These are phyloP conservation scores for Macrocybe gigantea DNA, from an alignment of 768 basidiomycete genomes.

Conservation along the genomic window DNA sequence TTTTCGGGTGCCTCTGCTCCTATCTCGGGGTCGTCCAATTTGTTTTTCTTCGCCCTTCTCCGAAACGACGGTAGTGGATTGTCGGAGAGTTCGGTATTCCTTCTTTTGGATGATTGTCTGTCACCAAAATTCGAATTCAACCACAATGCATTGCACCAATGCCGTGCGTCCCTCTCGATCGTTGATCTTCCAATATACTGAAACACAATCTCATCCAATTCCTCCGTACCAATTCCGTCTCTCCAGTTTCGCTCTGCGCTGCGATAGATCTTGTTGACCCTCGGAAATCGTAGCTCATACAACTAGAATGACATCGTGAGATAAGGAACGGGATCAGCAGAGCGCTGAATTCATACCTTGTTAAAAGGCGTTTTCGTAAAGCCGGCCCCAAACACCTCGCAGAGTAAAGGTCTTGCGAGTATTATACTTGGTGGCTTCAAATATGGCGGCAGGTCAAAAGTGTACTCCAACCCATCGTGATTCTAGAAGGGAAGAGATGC, in stretches of 20 bases:
- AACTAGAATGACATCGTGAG: conserved; percentile 34
- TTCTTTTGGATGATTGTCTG: no score
- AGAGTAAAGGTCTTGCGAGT: conserved; percentile 56
- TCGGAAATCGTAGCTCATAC: conserved; percentile 82
- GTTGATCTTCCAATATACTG: conserved; percentile 48
- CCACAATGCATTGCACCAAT: conserved; percentile 31
- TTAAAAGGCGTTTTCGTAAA: conserved; percentile 65
- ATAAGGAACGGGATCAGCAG: conserved; percentile 1
- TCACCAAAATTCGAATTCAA: conserved; percentile 17
- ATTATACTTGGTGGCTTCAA: conserved; percentile 50
- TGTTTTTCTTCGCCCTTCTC: no score
- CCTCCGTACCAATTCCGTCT: conserved; percentile 42
- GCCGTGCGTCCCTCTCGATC: conserved; percentile 42
- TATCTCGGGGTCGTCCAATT: no score
- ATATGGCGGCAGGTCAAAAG: conserved; percentile 41
- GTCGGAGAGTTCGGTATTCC: no score
- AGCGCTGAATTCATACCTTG: conserved; percentile 30
- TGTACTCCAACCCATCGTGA: conserved; percentile 43
- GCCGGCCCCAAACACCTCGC: conserved; percentile 76
- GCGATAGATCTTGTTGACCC: conserved; percentile 67
- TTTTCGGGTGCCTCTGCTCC: no score
- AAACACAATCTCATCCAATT: conserved; percentile 50
- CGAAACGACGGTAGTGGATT: no score
- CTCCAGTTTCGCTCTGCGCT: conserved; percentile 59
- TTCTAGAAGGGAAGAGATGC: conserved; percentile 1